These are phyloP conservation scores for Colletotrichum camelliae DNA, from an alignment of 2,329 filamentous ascomycete genomes.

Conservation along the genomic window DNA sequence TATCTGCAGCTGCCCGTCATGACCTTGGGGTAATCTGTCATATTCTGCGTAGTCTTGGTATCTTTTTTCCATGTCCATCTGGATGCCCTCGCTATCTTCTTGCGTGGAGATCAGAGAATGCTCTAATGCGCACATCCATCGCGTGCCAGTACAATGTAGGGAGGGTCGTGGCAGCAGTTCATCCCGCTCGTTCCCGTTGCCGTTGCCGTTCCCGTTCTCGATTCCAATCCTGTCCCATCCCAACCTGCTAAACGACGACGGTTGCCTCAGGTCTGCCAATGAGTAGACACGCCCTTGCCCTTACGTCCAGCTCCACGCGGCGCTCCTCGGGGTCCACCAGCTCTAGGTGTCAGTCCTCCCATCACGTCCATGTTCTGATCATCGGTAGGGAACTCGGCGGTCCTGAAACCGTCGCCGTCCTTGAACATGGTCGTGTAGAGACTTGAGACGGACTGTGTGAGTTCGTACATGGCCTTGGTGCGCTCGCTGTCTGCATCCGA, in stretches of 20 bases:
- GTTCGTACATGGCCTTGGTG: conserved; percentile 73
- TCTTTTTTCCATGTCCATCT: not conserved
- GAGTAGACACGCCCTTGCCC: conserved; percentile 11
- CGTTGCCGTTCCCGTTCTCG: not conserved
- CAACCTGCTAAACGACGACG: not conserved
- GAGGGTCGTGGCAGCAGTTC: not conserved
- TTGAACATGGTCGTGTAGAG: conserved; percentile 77
- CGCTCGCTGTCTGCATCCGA: conserved; percentile 77
- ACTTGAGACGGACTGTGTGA: conserved; percentile 71
- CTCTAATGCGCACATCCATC: not conserved
- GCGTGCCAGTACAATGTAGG: not conserved
- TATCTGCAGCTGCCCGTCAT: not conserved
- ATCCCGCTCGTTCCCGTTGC: not conserved
- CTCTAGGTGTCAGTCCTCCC: conserved; percentile 19
- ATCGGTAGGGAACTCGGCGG: conserved; percentile 28
- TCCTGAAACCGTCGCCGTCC: conserved; percentile 74
- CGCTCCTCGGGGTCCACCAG: conserved; percentile 13
- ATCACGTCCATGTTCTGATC: conserved; percentile 36
- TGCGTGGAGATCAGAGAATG: not conserved
- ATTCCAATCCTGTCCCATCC: not conserved
- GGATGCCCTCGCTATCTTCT: not conserved
- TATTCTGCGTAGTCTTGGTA: conserved; percentile 1
- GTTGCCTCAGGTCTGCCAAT: conserved; percentile 2
- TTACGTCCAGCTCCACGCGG: conserved; percentile 16
- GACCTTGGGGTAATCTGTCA: not conserved